Conservation (phyloP, 495 filamentous ascomycete species). For the Hyphodiscus hymeniophilus region DNA sequence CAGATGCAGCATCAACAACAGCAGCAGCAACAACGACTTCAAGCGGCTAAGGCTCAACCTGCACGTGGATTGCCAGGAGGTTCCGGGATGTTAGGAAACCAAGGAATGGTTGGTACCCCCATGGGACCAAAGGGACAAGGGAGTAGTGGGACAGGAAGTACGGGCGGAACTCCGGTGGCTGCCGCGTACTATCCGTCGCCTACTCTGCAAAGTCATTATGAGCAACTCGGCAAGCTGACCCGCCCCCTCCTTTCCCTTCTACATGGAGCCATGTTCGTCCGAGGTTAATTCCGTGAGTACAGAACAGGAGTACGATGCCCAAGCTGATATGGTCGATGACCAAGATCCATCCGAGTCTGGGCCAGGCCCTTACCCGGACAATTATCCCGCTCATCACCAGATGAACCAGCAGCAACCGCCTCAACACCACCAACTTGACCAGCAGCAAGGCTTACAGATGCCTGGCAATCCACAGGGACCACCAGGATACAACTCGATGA, state of each 20-base stretch:
- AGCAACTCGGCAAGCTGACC: constrained; percentile 93
- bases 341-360: constrained; percentile 60
- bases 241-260: constrained; percentile 37
- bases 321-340: constrained; percentile 90
- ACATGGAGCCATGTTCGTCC: constrained; percentile 70
- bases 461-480: constrained; percentile 25
- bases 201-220: constrained; percentile 81
- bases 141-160: constrained; percentile 26
- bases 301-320: constrained; percentile 99
- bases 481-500: constrained; percentile 36
- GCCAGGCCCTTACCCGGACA: constrained; percentile 56
- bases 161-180: constrained; percentile 26
- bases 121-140: constrained; percentile 26
- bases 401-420: constrained; percentile 13
- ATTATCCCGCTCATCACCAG: constrained; percentile 37
- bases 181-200: constrained; percentile 61
- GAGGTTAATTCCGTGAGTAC: constrained; percentile 69
- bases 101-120: constrained; percentile 15
- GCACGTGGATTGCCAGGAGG: constrained; percentile 24
- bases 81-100: constrained; percentile 22
- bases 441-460: constrained; percentile 13
- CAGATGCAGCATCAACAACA: constrained; percentile 39
- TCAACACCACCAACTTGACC: constrained; percentile 15
- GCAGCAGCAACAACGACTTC: constrained; percentile 31
- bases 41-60: constrained; percentile 27